A percentile compares a stretch with the other conserved stretches of the same genome.
These are phyloP conservation scores for Domatiomyces globalis DNA, from an alignment of 2,329 filamentous ascomycete species.

Conservation along the genomic window DNA sequence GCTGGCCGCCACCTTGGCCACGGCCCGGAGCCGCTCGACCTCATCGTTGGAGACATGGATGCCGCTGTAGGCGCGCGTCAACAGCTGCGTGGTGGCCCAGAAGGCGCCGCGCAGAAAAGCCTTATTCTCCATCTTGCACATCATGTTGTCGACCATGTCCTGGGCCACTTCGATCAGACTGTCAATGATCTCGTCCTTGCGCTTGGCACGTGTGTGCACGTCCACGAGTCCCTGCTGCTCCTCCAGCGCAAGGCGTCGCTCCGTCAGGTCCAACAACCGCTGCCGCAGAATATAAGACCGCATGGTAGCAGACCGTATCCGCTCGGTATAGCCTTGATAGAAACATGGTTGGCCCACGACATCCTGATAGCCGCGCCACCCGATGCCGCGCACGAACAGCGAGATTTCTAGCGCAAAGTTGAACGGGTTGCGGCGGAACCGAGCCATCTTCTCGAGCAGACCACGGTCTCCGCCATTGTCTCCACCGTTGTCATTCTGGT, in stretches of 20 bases:
- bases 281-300: slow-evolving; percentile 58
- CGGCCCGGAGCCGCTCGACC: slow-evolving; percentile 64
- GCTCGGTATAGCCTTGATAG: slow-evolving; percentile 80
- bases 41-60: slow-evolving; percentile 95
- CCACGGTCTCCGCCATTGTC: slow-evolving; percentile 18
- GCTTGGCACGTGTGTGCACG: slow-evolving; percentile 26
- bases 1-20: slow-evolving; percentile 66
- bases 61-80: slow-evolving; percentile 85
- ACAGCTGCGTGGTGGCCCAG: slow-evolving; percentile 71
- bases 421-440: slow-evolving; percentile 60
- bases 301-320: slow-evolving; percentile 69
- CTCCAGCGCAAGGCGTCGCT: slow-evolving; percentile 60
- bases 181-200: slow-evolving; percentile 52
- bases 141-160: slow-evolving; percentile 84
- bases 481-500: too few relatives aligned
- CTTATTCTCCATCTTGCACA: slow-evolving; percentile 97
- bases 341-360: slow-evolving; percentile 86
- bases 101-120: slow-evolving; percentile 84
- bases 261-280: slow-evolving; percentile 64
- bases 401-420: slow-evolving; percentile 88
- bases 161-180: slow-evolving; percentile 70
- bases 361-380: slow-evolving; percentile 88
- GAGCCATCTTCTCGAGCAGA: slow-evolving; percentile 59
- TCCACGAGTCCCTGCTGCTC: slow-evolving; percentile 41
- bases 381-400: slow-evolving; percentile 79